A percentile compares a stretch with the other conserved stretches of the same genome.
Evolutionary conservation across 345 rosid genomes (phyloP).

Genomic region (Viola odorata): DNA sequence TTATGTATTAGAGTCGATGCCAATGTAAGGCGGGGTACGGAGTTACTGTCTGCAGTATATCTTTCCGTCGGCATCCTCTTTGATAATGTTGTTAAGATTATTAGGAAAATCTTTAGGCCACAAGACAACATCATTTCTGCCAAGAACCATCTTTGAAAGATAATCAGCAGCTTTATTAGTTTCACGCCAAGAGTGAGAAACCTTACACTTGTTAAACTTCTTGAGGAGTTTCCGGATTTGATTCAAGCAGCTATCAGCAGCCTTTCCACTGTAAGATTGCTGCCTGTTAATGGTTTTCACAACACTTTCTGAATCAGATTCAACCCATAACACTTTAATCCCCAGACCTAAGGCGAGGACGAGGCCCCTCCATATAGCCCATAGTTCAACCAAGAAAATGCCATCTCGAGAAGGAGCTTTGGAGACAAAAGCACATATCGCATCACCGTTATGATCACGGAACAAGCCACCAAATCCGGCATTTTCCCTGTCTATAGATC

Average conservation of each 20-base stretch:
- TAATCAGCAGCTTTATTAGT: constrained; percentile 38
- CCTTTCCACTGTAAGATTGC: constrained; percentile 21
- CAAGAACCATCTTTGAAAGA: constrained; percentile 28
- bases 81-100: constrained; percentile 23
- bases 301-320: constrained; percentile 35
- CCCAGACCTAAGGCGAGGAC: constrained; percentile 28
- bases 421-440: constrained; percentile 34
- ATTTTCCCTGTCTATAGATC: constrained; percentile 19
- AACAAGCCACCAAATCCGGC: constrained; percentile 34
- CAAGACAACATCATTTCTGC: constrained; percentile 23
- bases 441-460: constrained; percentile 26
- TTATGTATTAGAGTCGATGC: no score
- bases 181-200: constrained; percentile 39
- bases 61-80: constrained; percentile 31
- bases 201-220: constrained; percentile 14
- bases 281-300: constrained; percentile 33
- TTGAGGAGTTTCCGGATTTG: constrained; percentile 25
- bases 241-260: constrained; percentile 23
- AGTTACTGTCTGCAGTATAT: constrained; percentile 21
- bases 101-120: constrained; percentile 31
- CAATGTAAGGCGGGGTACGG: no score
- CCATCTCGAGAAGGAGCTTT: constrained; percentile 26
- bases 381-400: constrained; percentile 35
- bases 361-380: constrained; percentile 40
- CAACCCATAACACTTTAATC: constrained; percentile 31